These are phyloP conservation scores for Gonapodya prolifera DNA, from an alignment of 192 early-diverging fungal genomes.

Conservation along the genomic window DNA sequence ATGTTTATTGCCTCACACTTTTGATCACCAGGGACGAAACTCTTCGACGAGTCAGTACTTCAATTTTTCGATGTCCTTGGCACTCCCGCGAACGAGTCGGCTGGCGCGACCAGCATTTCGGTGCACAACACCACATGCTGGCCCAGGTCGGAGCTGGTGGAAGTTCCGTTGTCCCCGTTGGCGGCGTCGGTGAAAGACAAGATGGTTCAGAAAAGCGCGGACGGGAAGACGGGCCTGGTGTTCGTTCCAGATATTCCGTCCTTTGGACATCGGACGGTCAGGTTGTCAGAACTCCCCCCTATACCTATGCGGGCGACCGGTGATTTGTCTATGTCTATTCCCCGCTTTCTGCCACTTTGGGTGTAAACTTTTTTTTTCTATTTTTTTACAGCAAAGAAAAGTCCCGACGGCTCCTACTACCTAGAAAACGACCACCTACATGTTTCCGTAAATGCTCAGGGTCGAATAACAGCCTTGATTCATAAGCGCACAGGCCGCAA, in stretches of 20 bases:
- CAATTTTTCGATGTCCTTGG: conserved; percentile 17
- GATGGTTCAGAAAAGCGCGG: conserved; percentile 2
- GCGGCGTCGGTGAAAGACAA: neutral
- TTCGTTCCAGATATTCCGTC: conserved; percentile 20
- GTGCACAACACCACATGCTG: conserved; percentile 57
- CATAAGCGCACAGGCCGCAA: conserved; percentile 44
- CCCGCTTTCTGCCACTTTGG: no score
- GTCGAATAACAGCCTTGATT: conserved; percentile 54
- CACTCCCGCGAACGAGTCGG: neutral
- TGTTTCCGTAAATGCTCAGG: conserved; percentile 56
- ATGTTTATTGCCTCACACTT: no score
- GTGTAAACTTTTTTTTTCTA: neutral
- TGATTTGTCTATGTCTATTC: no score
- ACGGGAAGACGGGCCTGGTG: neutral
- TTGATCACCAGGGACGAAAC: conserved; percentile 1
- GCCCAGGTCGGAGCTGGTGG: conserved; percentile 55
- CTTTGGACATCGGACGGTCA: neutral
- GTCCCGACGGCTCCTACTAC: conserved; percentile 24
- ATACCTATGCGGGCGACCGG: neutral
- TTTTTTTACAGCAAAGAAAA: neutral
- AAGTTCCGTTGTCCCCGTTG: conserved; percentile 31
- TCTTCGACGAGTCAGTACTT: conserved; percentile 33
- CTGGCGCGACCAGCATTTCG: conserved; percentile 10
- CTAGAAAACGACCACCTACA: conserved; percentile 67
- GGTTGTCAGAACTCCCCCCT: neutral